Evolutionary conservation across 2,329 filamentous ascomycete genomes (phyloP).

Genomic region (Scedosporium apiospermum): DNA sequence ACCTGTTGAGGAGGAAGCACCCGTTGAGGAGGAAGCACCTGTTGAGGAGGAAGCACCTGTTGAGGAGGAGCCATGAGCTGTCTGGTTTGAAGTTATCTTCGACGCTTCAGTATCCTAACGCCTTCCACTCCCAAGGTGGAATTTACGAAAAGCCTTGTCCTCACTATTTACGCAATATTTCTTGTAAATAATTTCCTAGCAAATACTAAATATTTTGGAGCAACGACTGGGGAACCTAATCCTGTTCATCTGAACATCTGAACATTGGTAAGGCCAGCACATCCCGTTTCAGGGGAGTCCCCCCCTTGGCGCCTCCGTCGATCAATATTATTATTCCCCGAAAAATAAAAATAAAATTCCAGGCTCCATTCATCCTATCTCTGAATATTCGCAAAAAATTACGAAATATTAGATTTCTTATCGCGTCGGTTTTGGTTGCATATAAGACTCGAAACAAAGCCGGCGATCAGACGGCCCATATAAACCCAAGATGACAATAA

Average conservation of each 20-base stretch:
- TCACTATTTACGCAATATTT: not conserved
- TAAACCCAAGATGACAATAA: not conserved
- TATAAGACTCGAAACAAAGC: not conserved
- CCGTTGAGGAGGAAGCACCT: not conserved
- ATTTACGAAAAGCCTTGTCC: not conserved
- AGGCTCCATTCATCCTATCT: not conserved
- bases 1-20: too few relatives aligned
- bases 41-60: not conserved
- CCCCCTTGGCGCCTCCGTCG: not conserved
- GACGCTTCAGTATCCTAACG: not conserved
- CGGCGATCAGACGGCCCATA: not conserved
- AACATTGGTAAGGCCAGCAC: not conserved
- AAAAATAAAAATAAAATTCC: not conserved
- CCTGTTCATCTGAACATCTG: not conserved
- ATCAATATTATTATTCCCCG: not conserved
- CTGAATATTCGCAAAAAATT: not conserved
- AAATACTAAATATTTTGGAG: not conserved
- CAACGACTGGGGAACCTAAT: not conserved
- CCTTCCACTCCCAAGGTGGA: not conserved
- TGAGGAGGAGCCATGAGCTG: not conserved
- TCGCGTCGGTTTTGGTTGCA: not conserved
- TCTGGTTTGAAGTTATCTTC: not conserved
- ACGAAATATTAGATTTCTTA: not conserved
- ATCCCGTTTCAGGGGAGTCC: not conserved
- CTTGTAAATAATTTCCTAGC: not conserved